Conservation (phyloP, 2,329 filamentous ascomycete genomes). For the Claviceps pusilla region DNA sequence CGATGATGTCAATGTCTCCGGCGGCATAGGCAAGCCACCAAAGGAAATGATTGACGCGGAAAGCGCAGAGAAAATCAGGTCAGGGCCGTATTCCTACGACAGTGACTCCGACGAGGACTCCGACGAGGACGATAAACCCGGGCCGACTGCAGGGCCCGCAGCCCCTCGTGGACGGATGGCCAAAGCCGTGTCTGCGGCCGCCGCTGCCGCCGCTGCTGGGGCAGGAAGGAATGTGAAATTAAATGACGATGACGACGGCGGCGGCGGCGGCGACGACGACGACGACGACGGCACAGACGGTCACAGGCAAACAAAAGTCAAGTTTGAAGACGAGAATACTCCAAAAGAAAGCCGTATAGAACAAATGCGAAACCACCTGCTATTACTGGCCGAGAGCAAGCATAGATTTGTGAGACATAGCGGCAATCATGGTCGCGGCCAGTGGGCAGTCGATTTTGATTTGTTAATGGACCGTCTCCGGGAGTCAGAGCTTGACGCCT, state of each 20-base stretch:
- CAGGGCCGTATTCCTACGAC: conserved; percentile 18
- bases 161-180: conserved; percentile 5
- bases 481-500: conserved; percentile 65
- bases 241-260: conserved; percentile 14
- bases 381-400: conserved; percentile 54
- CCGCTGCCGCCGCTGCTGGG: neutral
- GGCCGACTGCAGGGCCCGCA: neutral
- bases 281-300: conserved; percentile 17
- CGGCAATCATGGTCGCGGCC: conserved; percentile 45
- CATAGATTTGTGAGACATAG: conserved; percentile 54
- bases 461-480: conserved; percentile 55
- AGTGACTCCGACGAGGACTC: conserved; percentile 21
- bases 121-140: conserved; percentile 12
- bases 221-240: conserved; percentile 14
- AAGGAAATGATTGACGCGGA: conserved; percentile 30
- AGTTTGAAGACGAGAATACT: conserved; percentile 33
- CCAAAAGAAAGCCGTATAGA: conserved; percentile 33
- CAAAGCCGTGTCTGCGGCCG: conserved; percentile 2
- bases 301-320: conserved; percentile 28
- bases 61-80: conserved; percentile 34
- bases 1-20: conserved; percentile 35
- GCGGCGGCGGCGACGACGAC: neutral
- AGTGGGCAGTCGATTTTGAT: conserved; percentile 78
- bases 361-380: conserved; percentile 57
- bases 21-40: conserved; percentile 41